Base-by-base conservation (phyloP, 495 filamentous ascomycete species). In the Aspergillus heteromorphus region DNA sequence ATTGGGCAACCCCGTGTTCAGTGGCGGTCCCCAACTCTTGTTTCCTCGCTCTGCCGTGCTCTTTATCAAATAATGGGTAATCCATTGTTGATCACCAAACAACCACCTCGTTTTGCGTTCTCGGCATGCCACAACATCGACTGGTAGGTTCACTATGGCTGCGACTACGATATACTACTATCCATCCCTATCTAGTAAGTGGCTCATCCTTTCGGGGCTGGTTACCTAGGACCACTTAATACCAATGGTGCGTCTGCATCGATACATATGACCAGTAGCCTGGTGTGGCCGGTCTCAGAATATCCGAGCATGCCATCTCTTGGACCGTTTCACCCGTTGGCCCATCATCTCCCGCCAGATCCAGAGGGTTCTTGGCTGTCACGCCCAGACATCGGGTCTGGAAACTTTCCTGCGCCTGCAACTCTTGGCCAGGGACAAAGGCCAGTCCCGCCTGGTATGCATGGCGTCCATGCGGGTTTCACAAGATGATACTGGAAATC, bases 1-100 rank as follows among this genome's bases (percentile, higher is more conserved):
- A 55, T 55, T 55, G 49, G 45, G 53, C 49, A 55, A 55, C 36
- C 45, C 8, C 20, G 25, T 25, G 20, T 20, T 13, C 25, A 20
- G 42, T 45, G 42, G 42, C 42, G 42, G 20, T 21, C 42, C 42
- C 42, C 42, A 45, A 20, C 7, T 45, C 42, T 45, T 45, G 25
- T 27, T 45, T 45, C 20, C 19, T 27, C 20, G 6, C 6, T 13
- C 17, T 13, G 42, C 42, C 19, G 20, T 27, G 20, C 13, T 45
- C 42, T 45, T 23, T 25, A 20, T 40, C n/a, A 18, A 49, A 6
- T 34, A 49, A 19, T 21, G 41, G 14, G 19, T 45, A 16, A 19
- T 21, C 25, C 9, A 25, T 45, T 13, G 30, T 34, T 34, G 30
- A 34, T 34, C 30, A 8, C 14, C 9, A 34, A 34, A 8, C 30